These are phyloP conservation scores for Aspergillus conjunctus DNA, from an alignment of 495 filamentous ascomycete genomes.

Conservation along the genomic window DNA sequence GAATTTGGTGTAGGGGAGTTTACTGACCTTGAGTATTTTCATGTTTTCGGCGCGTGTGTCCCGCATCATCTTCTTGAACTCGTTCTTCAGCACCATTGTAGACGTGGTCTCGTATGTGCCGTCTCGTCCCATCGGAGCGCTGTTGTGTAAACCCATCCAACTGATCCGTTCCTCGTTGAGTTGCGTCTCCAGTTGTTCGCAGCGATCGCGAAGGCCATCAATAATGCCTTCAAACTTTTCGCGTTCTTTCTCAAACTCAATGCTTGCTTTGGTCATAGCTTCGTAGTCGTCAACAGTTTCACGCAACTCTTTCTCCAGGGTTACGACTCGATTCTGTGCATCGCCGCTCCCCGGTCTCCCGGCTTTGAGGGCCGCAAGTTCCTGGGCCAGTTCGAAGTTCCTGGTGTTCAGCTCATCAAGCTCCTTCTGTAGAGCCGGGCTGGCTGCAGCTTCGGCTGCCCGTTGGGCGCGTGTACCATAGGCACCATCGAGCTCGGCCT, in stretches of 20 bases:
- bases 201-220: slow-evolving; percentile 68
- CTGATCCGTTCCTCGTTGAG: slow-evolving; percentile 71
- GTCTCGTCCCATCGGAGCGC: slow-evolving; percentile 45
- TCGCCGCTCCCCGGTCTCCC: slow-evolving; percentile 45
- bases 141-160: slow-evolving; percentile 66
- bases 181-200: slow-evolving; percentile 66
- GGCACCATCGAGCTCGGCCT: slow-evolving; percentile 92
- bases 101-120: slow-evolving; percentile 61
- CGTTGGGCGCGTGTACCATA: slow-evolving; percentile 79
- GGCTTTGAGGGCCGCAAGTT: slow-evolving; percentile 57
- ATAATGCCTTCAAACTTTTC: slow-evolving; percentile 73
- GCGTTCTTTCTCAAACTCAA: slow-evolving; percentile 85
- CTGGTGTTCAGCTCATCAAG: slow-evolving; percentile 62
- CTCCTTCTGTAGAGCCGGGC: slow-evolving; percentile 66
- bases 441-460: slow-evolving; percentile 71
- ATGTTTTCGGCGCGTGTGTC: slow-evolving; percentile 73
- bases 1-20: slow-evolving; percentile 1
- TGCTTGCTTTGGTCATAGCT: slow-evolving; percentile 78
- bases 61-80: slow-evolving; percentile 92
- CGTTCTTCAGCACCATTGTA: slow-evolving; percentile 72
- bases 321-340: slow-evolving; percentile 58
- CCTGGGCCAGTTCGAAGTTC: slow-evolving; percentile 60
- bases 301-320: slow-evolving; percentile 75
- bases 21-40: slow-evolving; percentile 67
- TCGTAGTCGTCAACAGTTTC: slow-evolving; percentile 86